Evolutionary conservation across 2,329 filamentous ascomycete genomes (phyloP), one percentile per base, ranked within the genome.

Genomic region (Lecanicillium sp.): DNA sequence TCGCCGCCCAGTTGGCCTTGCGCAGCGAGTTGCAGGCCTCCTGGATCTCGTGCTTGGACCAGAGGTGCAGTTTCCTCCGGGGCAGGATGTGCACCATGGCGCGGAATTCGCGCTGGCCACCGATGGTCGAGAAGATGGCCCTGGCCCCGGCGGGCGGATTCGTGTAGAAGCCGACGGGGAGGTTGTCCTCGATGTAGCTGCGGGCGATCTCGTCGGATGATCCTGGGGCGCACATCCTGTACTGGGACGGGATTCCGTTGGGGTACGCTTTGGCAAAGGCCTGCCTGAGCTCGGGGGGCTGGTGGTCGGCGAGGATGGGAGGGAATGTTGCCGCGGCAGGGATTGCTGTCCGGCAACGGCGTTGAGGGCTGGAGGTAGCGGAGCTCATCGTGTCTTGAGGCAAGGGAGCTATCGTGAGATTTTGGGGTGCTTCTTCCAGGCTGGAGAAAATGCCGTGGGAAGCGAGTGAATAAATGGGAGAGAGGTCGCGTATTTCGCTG

Each of bases 121-220:
- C 49, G 1, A 41, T 35, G 10, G 69, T 73, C 3, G 70, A 74
- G 56, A 74, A 70, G 27, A 66, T 54, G 9, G 67, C 70, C 9
- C 37, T 54, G 5, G 63, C 60, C 4, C 59, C 50, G 2, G 44
- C 12, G 0, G 61, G 62, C 5, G 66, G 59, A 7, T 60, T 60
- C 7, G 52, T 65, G 55, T 70, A 73, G 54, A 69, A 70, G 6
- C 60, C 60, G 6, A 61, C 48, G 2, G 62, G 59, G 11, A 71
- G 61, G 36, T 64, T 53, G 48, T 66, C 59, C 48, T 70, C 67
- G 4, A 67, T 17, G 32, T 68, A 69, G 4, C 53, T 56, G 21
- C 62, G 53, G 2, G 56, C 51, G 4, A 60, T 56, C 10, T 58
- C 61, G 7, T 55, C 49, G 1, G 51, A 41, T 3, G 57, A 47